phyloP scores from a whole-genome alignment of 225 moss, liverwort and hornwort species.

The Neckera pumila region DNA sequence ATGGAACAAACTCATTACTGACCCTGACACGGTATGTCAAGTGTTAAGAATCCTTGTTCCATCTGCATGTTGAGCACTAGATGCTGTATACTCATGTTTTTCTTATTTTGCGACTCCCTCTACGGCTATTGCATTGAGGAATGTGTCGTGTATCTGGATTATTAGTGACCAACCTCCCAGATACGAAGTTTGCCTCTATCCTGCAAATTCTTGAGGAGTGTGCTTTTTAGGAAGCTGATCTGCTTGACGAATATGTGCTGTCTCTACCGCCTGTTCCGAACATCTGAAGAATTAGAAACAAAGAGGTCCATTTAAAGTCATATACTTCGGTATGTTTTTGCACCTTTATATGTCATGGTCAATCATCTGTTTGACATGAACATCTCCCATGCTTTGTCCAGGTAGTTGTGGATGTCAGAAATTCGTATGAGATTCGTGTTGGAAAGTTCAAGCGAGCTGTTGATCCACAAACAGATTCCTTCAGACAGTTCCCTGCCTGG shows the following conservation, averaged over 20 bases:
- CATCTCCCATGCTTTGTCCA: conserved; percentile 5
- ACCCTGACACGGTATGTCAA: conserved; percentile 52
- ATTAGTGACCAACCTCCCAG: background rate
- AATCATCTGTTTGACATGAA: background rate
- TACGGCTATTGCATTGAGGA: background rate
- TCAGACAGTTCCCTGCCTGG: conserved; percentile 88
- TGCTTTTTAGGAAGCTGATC: background rate
- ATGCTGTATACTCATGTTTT: background rate
- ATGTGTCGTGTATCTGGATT: background rate
- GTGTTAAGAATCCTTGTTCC: background rate
- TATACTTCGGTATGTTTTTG: background rate
- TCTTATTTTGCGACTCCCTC: background rate
- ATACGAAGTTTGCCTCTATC: background rate
- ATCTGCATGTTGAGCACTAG: background rate
- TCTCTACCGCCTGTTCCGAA: background rate
- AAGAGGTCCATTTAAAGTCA: background rate
- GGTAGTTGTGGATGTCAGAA: conserved; percentile 90
- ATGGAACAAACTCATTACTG: conserved; percentile 83
- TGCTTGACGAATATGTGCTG: background rate
- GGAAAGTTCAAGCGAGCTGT: conserved; percentile 86
- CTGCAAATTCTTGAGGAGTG: background rate
- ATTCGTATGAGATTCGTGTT: conserved; percentile 81
- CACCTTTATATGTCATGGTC: background rate
- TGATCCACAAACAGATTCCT: conserved; percentile 77
- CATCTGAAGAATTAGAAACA: background rate